phyloP scores from a whole-genome alignment of 768 basidiomycete species.

The Rhizopogon vinicolor region DNA sequence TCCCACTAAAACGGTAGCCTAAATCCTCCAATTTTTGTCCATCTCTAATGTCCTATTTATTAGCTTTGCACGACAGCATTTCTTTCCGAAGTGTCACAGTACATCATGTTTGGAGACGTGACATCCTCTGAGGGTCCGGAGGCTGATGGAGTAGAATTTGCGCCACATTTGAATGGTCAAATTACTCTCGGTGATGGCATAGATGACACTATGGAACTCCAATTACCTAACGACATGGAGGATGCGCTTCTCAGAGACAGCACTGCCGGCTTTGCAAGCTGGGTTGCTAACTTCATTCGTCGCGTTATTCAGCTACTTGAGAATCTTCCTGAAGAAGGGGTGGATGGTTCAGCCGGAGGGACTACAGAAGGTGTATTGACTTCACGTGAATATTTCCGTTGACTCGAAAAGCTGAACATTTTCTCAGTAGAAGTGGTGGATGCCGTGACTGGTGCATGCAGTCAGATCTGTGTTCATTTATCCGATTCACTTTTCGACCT shows the following conservation, averaged over 20 bases:
- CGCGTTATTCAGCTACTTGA: conserved; percentile 77
- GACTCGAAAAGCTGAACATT: not conserved
- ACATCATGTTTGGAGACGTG: conserved; percentile 69
- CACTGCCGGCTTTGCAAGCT: conserved; percentile 73
- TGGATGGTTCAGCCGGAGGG: conserved; percentile 56
- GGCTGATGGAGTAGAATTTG: not conserved
- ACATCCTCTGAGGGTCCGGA: conserved; percentile 31
- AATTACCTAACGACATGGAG: conserved; percentile 57
- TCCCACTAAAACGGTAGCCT: conserved; percentile 65
- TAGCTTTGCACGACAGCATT: conserved; percentile 74
- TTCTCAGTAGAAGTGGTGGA: conserved; percentile 66
- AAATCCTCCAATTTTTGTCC: not conserved
- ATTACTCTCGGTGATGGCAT: not conserved
- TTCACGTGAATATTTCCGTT: not conserved
- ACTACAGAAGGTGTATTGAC: conserved; percentile 51
- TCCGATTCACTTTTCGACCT: conserved; percentile 74
- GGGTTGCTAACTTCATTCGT: conserved; percentile 78
- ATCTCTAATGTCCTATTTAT: conserved; percentile 8
- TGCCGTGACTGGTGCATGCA: conserved; percentile 71
- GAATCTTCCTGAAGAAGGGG: conserved; percentile 81
- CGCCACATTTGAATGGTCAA: not conserved
- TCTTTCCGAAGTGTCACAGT: conserved; percentile 69
- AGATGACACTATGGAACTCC: not conserved
- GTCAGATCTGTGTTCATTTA: conserved; percentile 52
- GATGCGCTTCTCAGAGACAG: conserved; percentile 67